Evolutionary conservation across 2,329 filamentous ascomycete species (phyloP), one percentile per base, ranked within the genome.

Genomic region (Rutstroemia sp.): DNA sequence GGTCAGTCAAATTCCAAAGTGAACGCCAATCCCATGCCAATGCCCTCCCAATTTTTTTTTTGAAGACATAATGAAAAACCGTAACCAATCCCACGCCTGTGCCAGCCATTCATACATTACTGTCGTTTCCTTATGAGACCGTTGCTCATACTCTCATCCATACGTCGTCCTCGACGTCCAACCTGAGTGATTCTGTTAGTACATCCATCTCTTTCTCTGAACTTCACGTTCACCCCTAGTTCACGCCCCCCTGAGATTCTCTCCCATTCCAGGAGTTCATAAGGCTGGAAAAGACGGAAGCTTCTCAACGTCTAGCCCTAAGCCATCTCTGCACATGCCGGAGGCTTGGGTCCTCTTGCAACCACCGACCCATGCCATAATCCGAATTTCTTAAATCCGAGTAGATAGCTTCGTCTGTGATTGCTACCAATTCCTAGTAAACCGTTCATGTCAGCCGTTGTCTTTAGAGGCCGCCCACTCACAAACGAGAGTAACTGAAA

Each of bases 331-430:
- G 75, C 57, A 85, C 77, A 49, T 75, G 72, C 54, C 78, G 73
- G 52, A 84, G 71, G 61, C 77, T 80, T 2, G 82, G 82, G 66
- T 86, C 82, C 66, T 86, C 82, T 61, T 72, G 75, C 63, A 77
- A 82, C 82, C 82, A 86, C 71, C 81, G 80, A 65, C 80, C 79
- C 70, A 79, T 75, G 55, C 69, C 66, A 25, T 77, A 70, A 66
- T 86, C 82, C 19, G 77, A 77, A 38, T 71, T 67, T 59, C 77
- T 75, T 54, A 85, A 74, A 58, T 83, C 75, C 48, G 71, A 68
- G 68, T 85, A 85, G 59, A 86, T 74, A 38, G 70, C 66, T 54
- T 85, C 80, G 68, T 86, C 82, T 42, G 77, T 82, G 62, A 85
- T 77, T 41, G 72, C 72, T 34, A 76, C 72, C 47, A 86, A 73